Evolutionary conservation across 371 early-diverging fungal species (phyloP).

Genomic region (Nematocida ironsii): DNA sequence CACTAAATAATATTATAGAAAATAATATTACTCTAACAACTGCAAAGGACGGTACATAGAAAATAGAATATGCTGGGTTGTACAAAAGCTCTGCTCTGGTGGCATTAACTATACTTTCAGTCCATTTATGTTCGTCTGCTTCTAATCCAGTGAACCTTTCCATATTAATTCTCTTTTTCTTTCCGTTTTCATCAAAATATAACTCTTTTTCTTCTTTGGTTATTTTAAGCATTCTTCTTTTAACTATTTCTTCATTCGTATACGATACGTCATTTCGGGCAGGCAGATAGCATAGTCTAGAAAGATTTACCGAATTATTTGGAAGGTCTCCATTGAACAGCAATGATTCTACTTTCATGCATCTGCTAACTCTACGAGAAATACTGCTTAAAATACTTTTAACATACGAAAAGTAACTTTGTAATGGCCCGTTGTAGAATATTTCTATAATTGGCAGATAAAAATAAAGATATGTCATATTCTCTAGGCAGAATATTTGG

Average conservation of each 20-base stretch:
- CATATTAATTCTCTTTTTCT: background rate
- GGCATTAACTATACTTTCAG: background rate
- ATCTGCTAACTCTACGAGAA: background rate
- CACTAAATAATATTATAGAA: background rate
- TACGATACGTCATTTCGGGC: slow-evolving; percentile 1
- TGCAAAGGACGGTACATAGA: slow-evolving; percentile 2
- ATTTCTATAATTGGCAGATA: background rate
- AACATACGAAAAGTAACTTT: background rate
- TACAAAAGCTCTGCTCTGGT: slow-evolving; percentile 23
- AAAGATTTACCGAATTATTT: background rate
- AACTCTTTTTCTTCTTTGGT: slow-evolving; percentile 30
- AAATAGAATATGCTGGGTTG: slow-evolving; percentile 27
- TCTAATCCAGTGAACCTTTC: slow-evolving; percentile 1
- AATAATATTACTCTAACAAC: background rate
- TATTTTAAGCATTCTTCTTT: background rate
- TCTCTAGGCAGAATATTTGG: background rate
- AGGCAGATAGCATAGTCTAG: slow-evolving; percentile 23
- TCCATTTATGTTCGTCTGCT: background rate
- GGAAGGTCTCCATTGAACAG: slow-evolving; percentile 22
- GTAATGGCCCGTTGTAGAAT: background rate
- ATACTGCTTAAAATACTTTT: background rate
- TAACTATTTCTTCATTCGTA: slow-evolving; percentile 1
- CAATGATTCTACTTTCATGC: slow-evolving; percentile 8
- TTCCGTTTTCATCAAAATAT: slow-evolving; percentile 19
- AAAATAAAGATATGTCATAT: background rate